Base-by-base conservation (phyloP, 257 asterid genomes). In the Capsicum baccatum region DNA sequence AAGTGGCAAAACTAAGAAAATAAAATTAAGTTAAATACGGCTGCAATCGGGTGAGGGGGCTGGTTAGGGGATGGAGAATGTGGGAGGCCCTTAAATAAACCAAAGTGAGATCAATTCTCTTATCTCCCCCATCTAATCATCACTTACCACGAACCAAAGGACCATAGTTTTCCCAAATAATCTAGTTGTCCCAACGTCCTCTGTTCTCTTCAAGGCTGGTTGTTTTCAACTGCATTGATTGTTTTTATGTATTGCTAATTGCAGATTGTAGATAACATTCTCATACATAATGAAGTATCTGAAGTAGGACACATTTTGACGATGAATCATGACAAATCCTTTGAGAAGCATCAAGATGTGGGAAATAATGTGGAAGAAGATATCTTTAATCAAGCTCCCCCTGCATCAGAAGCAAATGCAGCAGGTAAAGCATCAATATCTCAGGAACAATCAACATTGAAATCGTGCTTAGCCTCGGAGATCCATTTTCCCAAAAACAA, bases 201-300 rank as follows among this genome's bases (percentile, higher is more conserved):
- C 56, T n/a, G 37, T 48, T 19, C 42, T n/a, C 42, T 73, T n/a
- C 21, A 14, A 52, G 47, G 48, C 21, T 52, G 81, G 44, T 11
- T 12, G 62, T 52, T 76, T 76, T 21, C 63, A 12, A 48, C 37
- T 50, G 21, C 63, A 76, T 79, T 47, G 70, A 50, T 58, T 39
- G 70, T 52, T 19, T 63, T 14, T 9, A 42, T 55, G 35, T 74
- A 21, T 21, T 70, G 42, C 82, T 69, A 66, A 56, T 54, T 85
- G 70, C 91, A 96, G 98, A 94, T 92, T 52, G 93, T 96, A 85
- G 99, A 96, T 84, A 94, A 96, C 87, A 93, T 94, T 79, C 79
- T 91, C 80, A 84, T 89, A 70, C 89, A 91, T 60, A 89, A 92
- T 8, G 97, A 93, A 91, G 89, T 85, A 69, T 91, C 88, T 11